Base-by-base conservation (phyloP, 345 rosid genomes). In the Lepidium didymum region DNA sequence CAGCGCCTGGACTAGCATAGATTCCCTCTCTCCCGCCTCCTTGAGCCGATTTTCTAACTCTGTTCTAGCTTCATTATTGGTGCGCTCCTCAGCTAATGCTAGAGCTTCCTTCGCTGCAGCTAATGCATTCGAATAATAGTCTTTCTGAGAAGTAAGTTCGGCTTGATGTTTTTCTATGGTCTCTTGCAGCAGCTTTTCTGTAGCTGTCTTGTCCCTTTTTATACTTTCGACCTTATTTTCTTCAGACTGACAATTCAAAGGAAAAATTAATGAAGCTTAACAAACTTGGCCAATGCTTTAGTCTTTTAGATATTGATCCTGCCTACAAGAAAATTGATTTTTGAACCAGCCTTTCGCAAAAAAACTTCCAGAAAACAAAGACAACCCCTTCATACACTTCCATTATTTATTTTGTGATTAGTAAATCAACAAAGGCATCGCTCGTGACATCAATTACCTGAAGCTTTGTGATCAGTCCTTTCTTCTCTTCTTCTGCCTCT, bases 401-500 rank as follows among this genome's bases (percentile, higher is more conserved):
- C 36, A 47, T 72, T 44, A 31, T 49, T 65, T 11, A 41, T 33
- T 7, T 11, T 9, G 40, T 50, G 16, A 33, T 36, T 43, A 25
- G 62, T 9, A 7, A 58, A 67, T 46, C 44, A 40, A 27, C n/a
- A 55, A 25, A 52, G 52, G 64, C 53, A 37, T 45, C 19, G 6
- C 21, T 62, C 36, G 13, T 36, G 31, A 64, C 63, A 71, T 73
- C 70, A 78, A 77, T 79, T 83, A 92, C 99, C 96, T 87, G 99
- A 84, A 95, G 94, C 78, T 89, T 95, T 70, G 96, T 83, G 68
- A 63, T 76, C 81, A 95, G 75, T 69, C 96, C 94, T 84, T 87
- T 89, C 89, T 91, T 95, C 82, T 95, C 99, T 79, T 95, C 99
- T 79, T 95, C 99, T 57, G 81, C 79, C 80, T 91, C 99, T 78